Evolutionary conservation across 1,284 basidiomycete species (phyloP).

Genomic region (Porphyrellus sp.): DNA sequence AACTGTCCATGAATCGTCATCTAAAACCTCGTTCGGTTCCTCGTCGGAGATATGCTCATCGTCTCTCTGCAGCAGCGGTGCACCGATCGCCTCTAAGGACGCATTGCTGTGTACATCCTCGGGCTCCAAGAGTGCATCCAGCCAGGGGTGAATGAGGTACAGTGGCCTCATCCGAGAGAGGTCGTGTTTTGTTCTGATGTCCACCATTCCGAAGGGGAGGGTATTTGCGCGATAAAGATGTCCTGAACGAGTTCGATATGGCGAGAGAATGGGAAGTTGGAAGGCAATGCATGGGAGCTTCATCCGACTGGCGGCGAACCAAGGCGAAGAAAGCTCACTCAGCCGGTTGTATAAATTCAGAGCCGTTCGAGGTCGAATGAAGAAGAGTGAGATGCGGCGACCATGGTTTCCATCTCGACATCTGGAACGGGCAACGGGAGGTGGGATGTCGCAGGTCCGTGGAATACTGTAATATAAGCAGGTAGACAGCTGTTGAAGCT

Average conservation of each 20-base stretch:
- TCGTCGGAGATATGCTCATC: background rate
- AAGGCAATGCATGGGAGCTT: background rate
- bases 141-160: background rate
- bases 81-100: background rate
- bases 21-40: too few species aligned
- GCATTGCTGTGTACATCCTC: background rate
- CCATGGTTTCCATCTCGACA: background rate
- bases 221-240: background rate
- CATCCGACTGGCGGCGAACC: background rate
- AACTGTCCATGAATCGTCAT: background rate
- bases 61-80: background rate
- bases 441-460: background rate
- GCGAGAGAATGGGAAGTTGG: background rate
- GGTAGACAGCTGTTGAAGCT: background rate
- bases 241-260: too few species aligned
- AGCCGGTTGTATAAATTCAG: background rate
- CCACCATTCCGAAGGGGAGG: background rate
- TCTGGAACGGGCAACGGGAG: background rate
- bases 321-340: background rate
- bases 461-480: background rate
- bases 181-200: background rate
- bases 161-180: background rate
- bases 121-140: background rate
- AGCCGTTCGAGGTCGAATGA: background rate
- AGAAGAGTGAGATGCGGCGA: background rate